These are phyloP conservation scores for Acacia crassicarpa DNA, from an alignment of 306 rosid genomes.

Conservation along the genomic window DNA sequence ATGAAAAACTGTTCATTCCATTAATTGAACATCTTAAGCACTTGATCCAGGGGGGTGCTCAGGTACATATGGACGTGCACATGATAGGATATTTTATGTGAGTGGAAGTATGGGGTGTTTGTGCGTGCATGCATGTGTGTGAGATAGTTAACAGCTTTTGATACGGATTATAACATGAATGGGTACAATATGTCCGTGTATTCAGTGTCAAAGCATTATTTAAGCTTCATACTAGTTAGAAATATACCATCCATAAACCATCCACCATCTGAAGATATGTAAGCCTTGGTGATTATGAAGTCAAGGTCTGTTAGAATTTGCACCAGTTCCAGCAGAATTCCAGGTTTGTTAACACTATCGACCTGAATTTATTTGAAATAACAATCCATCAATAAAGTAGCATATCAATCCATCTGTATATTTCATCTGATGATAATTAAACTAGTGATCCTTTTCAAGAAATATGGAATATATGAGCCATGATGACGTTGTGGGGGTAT, in stretches of 20 bases:
- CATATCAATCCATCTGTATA: neutral
- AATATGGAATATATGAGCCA: neutral
- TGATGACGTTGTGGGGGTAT: constrained; percentile 2
- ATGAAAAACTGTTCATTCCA: constrained; percentile 62
- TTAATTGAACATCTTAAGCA: constrained; percentile 30
- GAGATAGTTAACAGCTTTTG: neutral
- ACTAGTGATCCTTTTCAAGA: neutral
- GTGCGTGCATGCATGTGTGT: neutral
- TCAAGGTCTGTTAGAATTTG: constrained; percentile 76
- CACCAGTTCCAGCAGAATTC: constrained; percentile 84
- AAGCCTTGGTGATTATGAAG: constrained; percentile 74
- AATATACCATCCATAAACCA: constrained; percentile 88
- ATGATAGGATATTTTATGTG: neutral
- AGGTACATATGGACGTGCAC: neutral
- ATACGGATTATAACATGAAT: constrained; percentile 11
- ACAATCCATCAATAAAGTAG: constrained; percentile 17
- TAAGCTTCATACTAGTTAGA: constrained; percentile 15
- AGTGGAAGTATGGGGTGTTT: neutral
- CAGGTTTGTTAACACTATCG: constrained; percentile 77
- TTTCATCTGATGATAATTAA: constrained; percentile 19
- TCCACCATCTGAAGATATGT: constrained; percentile 82
- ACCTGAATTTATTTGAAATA: constrained; percentile 39
- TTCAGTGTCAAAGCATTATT: neutral
- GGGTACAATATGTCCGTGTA: neutral
- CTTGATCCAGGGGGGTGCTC: neutral